phyloP scores from a whole-genome alignment of 331 rosid species.

The Malus hybrid region DNA sequence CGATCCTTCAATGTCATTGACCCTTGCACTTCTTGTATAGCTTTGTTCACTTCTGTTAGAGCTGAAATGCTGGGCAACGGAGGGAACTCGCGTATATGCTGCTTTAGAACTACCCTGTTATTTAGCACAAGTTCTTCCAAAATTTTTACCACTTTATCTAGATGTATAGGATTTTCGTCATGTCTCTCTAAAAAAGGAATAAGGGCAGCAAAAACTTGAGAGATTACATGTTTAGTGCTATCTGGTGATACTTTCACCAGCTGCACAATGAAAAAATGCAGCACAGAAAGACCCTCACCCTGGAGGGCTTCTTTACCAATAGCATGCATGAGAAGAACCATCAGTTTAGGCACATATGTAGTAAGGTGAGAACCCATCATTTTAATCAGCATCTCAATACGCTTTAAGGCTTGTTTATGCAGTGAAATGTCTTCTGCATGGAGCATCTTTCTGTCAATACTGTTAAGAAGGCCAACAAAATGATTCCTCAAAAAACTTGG shows the following conservation, averaged over 20 bases:
- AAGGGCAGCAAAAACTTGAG: slow-evolving; percentile 95
- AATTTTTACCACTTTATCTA: slow-evolving; percentile 68
- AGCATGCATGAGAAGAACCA: slow-evolving; percentile 97
- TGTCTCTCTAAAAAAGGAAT: slow-evolving; percentile 90
- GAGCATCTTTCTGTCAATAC: slow-evolving; percentile 88
- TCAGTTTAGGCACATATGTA: slow-evolving; percentile 85
- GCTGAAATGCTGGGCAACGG: slow-evolving; percentile 76
- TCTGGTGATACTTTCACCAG: slow-evolving; percentile 68
- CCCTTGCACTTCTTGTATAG: slow-evolving; percentile 83
- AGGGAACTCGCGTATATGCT: slow-evolving; percentile 73
- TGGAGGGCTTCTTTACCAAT: slow-evolving; percentile 59
- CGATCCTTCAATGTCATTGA: slow-evolving; percentile 79
- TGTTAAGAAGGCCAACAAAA: slow-evolving; percentile 88
- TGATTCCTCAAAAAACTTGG: slow-evolving; percentile 81
- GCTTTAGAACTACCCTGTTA: slow-evolving; percentile 55
- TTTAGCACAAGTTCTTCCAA: slow-evolving; percentile 77
- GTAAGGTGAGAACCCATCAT: slow-evolving; percentile 91
- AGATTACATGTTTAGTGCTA: slow-evolving; percentile 83
- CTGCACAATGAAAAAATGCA: slow-evolving; percentile 77
- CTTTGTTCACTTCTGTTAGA: slow-evolving; percentile 64
- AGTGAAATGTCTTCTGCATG: slow-evolving; percentile 66
- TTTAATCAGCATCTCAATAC: slow-evolving; percentile 80
- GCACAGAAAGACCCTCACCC: slow-evolving; percentile 77
- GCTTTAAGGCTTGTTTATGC: slow-evolving; percentile 74
- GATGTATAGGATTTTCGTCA: slow-evolving; percentile 50